Percentiles rank a stretch among this genome's conserved stretches.
Conservation (phyloP, 2,329 filamentous ascomycete species). For the Rachicladosporium sp. region DNA sequence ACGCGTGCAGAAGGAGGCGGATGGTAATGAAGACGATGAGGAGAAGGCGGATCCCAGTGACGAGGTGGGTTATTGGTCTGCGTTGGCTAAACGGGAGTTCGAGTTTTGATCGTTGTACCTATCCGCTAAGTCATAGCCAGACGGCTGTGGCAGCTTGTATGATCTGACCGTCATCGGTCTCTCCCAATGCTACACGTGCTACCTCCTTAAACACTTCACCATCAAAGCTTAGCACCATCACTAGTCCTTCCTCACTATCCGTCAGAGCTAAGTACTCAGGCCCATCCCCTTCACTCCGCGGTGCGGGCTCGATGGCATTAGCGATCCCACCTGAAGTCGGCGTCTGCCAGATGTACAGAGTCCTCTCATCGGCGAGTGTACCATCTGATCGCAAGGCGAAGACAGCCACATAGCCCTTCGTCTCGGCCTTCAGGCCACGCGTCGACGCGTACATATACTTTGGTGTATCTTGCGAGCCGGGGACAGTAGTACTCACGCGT, state of each 20-base stretch:
- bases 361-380: conserved; percentile 13
- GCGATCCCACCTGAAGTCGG: conserved; percentile 24
- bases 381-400: conserved; percentile 17
- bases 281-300: conserved; percentile 11
- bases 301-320: conserved; percentile 24
- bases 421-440: conserved; percentile 19
- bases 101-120: neutral
- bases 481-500: conserved; percentile 15
- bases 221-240: conserved; percentile 23
- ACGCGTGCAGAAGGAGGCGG: conserved; percentile 4
- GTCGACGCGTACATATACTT: conserved; percentile 24
- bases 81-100: too few relatives aligned
- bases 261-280: conserved; percentile 23
- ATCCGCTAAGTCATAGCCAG: conserved; percentile 15
- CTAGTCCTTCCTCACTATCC: conserved; percentile 23
- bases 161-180: conserved; percentile 19
- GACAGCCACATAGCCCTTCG: conserved; percentile 22
- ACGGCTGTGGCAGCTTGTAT: conserved; percentile 23
- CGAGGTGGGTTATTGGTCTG: too few relatives aligned
- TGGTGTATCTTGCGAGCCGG: conserved; percentile 14
- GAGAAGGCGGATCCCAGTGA: neutral
- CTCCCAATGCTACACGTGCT: conserved; percentile 18
- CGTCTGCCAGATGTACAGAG: conserved; percentile 23
- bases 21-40: conserved; percentile 1
- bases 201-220: conserved; percentile 19